These are phyloP conservation scores for Imleria badia DNA, from an alignment of 768 basidiomycete genomes.

Conservation along the genomic window DNA sequence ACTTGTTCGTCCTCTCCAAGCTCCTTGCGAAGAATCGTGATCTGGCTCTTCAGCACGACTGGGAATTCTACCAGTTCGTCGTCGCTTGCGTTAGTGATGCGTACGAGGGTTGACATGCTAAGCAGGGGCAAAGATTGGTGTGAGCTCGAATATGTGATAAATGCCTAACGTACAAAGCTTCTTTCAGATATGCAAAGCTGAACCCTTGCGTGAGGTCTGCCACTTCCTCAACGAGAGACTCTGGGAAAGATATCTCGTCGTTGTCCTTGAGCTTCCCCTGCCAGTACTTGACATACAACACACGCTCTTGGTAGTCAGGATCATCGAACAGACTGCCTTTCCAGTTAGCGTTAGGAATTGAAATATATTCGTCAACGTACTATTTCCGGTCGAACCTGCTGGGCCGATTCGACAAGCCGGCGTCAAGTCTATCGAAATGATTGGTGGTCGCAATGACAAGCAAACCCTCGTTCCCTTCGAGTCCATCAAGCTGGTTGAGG, in stretches of 20 bases:
- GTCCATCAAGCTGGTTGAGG: conserved; percentile 82
- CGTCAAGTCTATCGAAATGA: conserved; percentile 78
- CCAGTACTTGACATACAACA: conserved; percentile 76
- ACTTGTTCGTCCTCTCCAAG: conserved; percentile 44
- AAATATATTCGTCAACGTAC: conserved; percentile 41
- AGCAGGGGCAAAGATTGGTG: background rate
- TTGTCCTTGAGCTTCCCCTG: conserved; percentile 70
- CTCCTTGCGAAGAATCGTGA: conserved; percentile 63
- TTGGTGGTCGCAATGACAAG: conserved; percentile 81
- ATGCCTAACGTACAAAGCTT: conserved; percentile 67
- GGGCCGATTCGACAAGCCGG: conserved; percentile 72
- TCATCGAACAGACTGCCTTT: conserved; percentile 64
- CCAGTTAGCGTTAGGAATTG: background rate
- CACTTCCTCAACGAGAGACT: conserved; percentile 57
- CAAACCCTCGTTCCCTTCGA: conserved; percentile 77
- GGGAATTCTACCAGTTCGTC: conserved; percentile 52
- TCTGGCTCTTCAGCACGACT: conserved; percentile 51
- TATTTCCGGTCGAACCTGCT: conserved; percentile 88
- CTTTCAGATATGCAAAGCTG: conserved; percentile 88
- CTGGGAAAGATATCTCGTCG: conserved; percentile 63
- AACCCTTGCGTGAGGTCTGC: conserved; percentile 63
- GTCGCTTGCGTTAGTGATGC: conserved; percentile 52
- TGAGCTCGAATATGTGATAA: background rate
- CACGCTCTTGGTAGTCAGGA: conserved; percentile 62
- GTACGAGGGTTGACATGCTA: conserved; percentile 75